Conservation (phyloP, 2,329 filamentous ascomycete species). For the Grosmannia clavigera region DNA sequence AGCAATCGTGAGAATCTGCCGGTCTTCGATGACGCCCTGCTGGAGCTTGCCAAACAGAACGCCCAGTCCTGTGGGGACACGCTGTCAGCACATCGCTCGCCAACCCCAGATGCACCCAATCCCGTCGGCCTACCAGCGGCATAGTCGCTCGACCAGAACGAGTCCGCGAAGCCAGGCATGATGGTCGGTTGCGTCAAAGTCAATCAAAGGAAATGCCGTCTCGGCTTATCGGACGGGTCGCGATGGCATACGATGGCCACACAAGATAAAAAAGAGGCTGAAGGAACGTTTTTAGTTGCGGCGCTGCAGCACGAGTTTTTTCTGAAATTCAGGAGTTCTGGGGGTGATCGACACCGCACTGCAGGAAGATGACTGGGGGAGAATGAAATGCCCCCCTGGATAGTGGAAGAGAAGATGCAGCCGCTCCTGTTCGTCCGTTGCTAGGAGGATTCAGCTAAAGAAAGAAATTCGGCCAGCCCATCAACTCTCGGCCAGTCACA, state of each 20-base stretch:
- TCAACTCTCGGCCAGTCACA: background rate
- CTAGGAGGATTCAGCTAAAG: background rate
- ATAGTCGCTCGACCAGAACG: conserved; percentile 97
- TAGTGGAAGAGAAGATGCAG: background rate
- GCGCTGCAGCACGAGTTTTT: no score
- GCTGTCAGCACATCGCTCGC: no score
- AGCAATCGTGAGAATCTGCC: conserved; percentile 83
- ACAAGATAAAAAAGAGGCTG: background rate
- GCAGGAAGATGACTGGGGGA: background rate
- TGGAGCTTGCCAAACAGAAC: conserved; percentile 95
- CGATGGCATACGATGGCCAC: background rate
- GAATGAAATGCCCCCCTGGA: background rate
- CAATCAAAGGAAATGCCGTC: background rate
- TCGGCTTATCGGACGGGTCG: background rate
- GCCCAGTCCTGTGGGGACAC: conserved; percentile 51
- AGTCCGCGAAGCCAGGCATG: conserved; percentile 86
- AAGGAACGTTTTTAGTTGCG: no score
- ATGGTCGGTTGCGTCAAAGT: conserved; percentile 19
- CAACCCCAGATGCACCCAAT: no score
- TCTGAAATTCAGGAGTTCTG: background rate
- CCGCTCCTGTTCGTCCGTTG: background rate
- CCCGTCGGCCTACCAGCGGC: conserved; percentile 54
- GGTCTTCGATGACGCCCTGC: conserved; percentile 89
- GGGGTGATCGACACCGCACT: background rate
- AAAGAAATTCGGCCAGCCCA: background rate